Evolutionary conservation across 805 yeast genomes (phyloP), one percentile per base, ranked within the genome.

Genomic region (Sugiyamaella qingdaonensis): DNA sequence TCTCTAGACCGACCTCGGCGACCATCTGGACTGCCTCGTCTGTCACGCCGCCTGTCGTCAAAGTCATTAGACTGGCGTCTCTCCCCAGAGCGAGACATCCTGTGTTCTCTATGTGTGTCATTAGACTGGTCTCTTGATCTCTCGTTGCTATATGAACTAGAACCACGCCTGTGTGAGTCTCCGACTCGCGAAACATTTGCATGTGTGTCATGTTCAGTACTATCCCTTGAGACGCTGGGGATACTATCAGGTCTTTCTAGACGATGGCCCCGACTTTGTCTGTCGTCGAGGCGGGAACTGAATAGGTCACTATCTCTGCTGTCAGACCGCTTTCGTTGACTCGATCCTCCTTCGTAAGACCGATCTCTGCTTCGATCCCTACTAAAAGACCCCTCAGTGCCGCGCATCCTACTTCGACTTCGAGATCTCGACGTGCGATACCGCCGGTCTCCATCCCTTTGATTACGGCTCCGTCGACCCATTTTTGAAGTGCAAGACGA

Each of bases 31-130:
- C 43, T 39, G 24, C 8, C 5, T 14, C 43, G 21, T 4, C 24
- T 14, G 16, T 21, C 13, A 4, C 24, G 43, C 16, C 7, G 24
- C 27, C 27, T n/a, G 24, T 39, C 19, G 18, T 18, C 19, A 2
- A 18, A 27, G 21, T 27, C 33, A 13, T 19, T 18, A 9, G 21
- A 14, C 18, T 24, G 47, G 34, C 46, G 16, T 4, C 27, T 21
- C 3, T 27, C 32, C 2, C 33, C 48, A 14, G 29, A 31, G 18
- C 43, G 18, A 19, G 19, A 35, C 41, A 10, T 14, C 16, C 41
- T 35, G 14, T 19, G 16, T 13, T 33, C 24, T 18, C 29, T 46
- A 32, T 39, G 18, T 36, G 31, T 51, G 43, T 33, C 58, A n/a
- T 36, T 36, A 54, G 35, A 16, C 43, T 51, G 14, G 14, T 33